Percentiles rank a stretch among this genome's conserved stretches.
Evolutionary conservation across 2,329 filamentous ascomycete genomes (phyloP).

Genomic region (Thelonectria olida): DNA sequence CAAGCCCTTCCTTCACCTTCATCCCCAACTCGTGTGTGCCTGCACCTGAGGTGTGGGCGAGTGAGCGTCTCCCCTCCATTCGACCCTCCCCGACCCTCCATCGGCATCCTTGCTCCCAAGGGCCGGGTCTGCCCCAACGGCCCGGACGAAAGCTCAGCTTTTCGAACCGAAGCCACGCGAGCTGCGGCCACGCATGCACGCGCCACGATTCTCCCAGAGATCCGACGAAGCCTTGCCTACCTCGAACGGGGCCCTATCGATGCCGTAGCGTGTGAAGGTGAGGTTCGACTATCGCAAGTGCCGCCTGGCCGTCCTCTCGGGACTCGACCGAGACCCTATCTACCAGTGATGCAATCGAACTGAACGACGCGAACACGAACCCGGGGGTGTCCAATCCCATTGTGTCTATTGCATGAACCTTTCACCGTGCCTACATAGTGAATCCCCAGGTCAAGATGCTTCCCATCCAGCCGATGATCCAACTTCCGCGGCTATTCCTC

Average conservation of each 20-base stretch:
- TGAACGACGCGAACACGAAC: slow-evolving; percentile 19
- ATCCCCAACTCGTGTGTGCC: slow-evolving; percentile 25
- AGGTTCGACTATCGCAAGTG: background rate
- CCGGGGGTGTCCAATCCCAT: slow-evolving; percentile 2
- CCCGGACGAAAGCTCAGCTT: slow-evolving; percentile 30
- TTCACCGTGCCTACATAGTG: background rate
- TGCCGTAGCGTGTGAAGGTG: background rate
- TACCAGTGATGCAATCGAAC: slow-evolving; percentile 19
- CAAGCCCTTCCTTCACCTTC: background rate
- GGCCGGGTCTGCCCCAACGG: slow-evolving; percentile 36
- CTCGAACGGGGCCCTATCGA: background rate
- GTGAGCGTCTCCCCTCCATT: slow-evolving; percentile 4
- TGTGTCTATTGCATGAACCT: slow-evolving; percentile 13
- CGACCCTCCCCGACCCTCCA: slow-evolving; percentile 9
- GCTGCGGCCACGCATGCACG: slow-evolving; percentile 9
- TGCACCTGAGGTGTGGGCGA: no score
- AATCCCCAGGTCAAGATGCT: slow-evolving; percentile 7
- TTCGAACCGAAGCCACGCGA: slow-evolving; percentile 38
- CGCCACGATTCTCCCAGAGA: slow-evolving; percentile 18
- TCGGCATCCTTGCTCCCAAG: slow-evolving; percentile 32
- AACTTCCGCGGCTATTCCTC: slow-evolving; percentile 36
- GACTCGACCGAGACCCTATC: slow-evolving; percentile 37
- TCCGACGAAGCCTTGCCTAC: background rate
- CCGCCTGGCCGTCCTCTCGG: slow-evolving; percentile 35
- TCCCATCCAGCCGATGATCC: slow-evolving; percentile 30